Evolutionary conservation across 345 rosid genomes (phyloP).

Genomic region (Eucalyptus erythrocorys): DNA sequence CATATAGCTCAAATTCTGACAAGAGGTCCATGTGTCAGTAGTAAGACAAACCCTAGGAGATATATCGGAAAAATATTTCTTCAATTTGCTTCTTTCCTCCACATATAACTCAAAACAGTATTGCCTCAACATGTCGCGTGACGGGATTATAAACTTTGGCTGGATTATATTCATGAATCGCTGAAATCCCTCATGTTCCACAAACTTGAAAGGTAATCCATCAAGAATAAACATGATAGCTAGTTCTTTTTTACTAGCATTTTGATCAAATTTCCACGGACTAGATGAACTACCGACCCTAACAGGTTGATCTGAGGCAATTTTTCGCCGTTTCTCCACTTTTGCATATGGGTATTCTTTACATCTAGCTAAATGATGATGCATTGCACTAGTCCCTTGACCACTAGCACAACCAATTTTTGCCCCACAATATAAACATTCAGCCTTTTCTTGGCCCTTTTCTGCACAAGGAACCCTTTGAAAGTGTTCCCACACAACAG

Average conservation of each 20-base stretch:
- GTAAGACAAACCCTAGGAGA: background rate
- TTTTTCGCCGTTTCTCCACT: background rate
- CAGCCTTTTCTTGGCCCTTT: background rate
- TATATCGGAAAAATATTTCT: background rate
- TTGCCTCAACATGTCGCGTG: background rate
- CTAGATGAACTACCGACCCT: background rate
- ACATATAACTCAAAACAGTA: background rate
- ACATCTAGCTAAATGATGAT: background rate
- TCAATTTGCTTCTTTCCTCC: background rate
- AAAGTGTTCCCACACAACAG: background rate
- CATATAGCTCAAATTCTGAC: background rate
- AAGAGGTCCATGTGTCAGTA: background rate
- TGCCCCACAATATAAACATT: background rate
- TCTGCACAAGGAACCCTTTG: background rate
- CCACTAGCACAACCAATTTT: background rate
- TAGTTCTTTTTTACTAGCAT: background rate
- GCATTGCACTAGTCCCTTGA: background rate
- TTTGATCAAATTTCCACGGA: background rate
- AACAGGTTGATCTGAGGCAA: background rate
- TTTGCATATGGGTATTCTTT: background rate
- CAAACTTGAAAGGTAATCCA: background rate
- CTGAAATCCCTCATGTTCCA: background rate
- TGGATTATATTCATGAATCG: background rate
- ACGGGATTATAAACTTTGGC: background rate
- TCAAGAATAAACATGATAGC: background rate